These are phyloP conservation scores for Arxiozyma slooffiae DNA, from an alignment of 1,139 yeast genomes.

Conservation along the genomic window DNA sequence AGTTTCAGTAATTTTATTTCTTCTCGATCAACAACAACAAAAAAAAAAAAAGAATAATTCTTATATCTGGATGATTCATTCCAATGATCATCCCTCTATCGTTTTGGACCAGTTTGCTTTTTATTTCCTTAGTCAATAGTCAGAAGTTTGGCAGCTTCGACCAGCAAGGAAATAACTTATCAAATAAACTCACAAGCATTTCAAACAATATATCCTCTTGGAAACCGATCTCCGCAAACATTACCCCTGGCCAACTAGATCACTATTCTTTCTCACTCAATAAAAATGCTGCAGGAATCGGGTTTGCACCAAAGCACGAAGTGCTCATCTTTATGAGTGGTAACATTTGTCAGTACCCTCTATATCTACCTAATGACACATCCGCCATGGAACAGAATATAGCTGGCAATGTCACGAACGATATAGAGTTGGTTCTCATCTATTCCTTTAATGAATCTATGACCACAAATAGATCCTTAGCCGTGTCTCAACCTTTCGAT, in stretches of 20 bases:
- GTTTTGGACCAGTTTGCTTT: background rate
- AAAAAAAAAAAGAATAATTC: too few relatives aligned
- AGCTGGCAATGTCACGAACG: conserved; percentile 8
- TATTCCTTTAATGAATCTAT: conserved; percentile 42
- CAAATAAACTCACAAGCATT: conserved; percentile 8
- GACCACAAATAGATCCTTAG: conserved; percentile 25
- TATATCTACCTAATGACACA: conserved; percentile 13
- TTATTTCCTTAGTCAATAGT: background rate
- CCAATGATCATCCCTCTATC: background rate
- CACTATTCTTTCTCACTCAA: conserved; percentile 20
- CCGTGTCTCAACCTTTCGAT: conserved; percentile 28
- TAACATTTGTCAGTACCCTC: conserved; percentile 46
- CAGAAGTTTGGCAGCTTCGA: background rate
- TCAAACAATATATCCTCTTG: conserved; percentile 23
- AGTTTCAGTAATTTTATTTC: too few relatives aligned
- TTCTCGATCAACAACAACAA: too few relatives aligned
- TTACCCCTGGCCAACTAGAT: conserved; percentile 20
- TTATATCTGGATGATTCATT: background rate
- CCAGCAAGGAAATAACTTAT: background rate
- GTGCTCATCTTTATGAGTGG: conserved; percentile 51
- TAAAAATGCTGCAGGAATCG: conserved; percentile 12
- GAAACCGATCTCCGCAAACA: conserved; percentile 22
- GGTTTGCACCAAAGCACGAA: conserved; percentile 34
- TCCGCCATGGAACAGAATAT: conserved; percentile 6
- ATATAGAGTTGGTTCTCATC: conserved; percentile 40